Base-by-base conservation (phyloP, 192 early-diverging fungal genomes). In the Coemansia sp. region DNA sequence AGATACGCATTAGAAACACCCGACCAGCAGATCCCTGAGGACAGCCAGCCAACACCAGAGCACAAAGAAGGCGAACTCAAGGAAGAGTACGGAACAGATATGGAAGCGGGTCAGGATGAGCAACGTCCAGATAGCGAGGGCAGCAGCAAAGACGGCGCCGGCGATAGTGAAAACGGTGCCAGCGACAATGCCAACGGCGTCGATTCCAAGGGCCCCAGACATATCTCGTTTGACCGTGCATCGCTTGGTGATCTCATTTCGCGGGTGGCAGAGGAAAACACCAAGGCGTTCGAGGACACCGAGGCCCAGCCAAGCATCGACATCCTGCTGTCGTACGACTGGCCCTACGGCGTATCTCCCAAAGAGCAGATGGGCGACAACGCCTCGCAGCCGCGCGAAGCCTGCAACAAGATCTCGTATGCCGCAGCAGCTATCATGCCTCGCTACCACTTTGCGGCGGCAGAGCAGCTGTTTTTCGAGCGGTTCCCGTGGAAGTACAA, bases 371-470 rank as follows among this genome's bases (percentile, higher is more conserved):
- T n/a, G 48, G 17, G 36, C 16, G 36, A 32, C 22, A 18, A 64
- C n/a, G 29, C 34, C 11, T 51, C 33, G 64, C 69, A 32, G 48
- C 42, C 68, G 20, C 57, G 49, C 31, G 61, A 42, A 29, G 73
- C 61, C 10, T 76, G 51, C 18, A 73, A 61, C 55, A 80, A 61
- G 77, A 71, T 56, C 71, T 88, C 77, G 31, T 67, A 76, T 11
- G 38, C 69, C 7, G 64, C 59, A n/a, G 73, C 72, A 5, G 67
- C 69, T 2, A 69, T 90, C 30, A 87, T 90, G 72, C 96, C 96
- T 5, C 85, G 93, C 20, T 97, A 97, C 73, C 96, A 96, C 71
- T 94, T 97, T 85, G 89, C 91, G 29, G 67, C 86, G 1, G 81
- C 84, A 1, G 87, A 86, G 66, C 75, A 75, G 31, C 22, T 76